Conservation (phyloP, 768 basidiomycete genomes). For the Suillus weaverae region DNA sequence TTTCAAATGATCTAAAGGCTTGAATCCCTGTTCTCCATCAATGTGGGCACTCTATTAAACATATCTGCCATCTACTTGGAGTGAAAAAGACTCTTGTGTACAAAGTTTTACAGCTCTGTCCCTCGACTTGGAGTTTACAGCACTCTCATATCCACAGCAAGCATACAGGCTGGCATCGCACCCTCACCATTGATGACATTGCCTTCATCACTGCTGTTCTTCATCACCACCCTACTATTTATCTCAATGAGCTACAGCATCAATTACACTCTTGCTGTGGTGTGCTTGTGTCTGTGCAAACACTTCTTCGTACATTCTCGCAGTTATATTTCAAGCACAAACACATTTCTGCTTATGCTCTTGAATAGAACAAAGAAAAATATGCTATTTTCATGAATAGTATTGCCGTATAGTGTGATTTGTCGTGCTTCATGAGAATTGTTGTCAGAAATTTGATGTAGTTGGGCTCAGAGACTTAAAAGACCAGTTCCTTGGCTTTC, state of each 20-base stretch:
- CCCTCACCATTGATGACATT: background rate
- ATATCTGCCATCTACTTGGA: slow-evolving; percentile 20
- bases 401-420: background rate
- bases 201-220: slow-evolving; percentile 1
- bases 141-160: too few relatives aligned
- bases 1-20: slow-evolving; percentile 17
- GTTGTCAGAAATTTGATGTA: too few relatives aligned
- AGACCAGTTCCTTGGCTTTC: too few relatives aligned
- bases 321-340: slow-evolving; percentile 14
- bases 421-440: too few relatives aligned
- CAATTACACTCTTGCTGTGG: background rate
- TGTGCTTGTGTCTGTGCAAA: slow-evolving; percentile 6
- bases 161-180: background rate
- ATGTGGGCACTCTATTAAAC: slow-evolving; percentile 14
- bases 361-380: background rate
- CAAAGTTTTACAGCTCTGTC: too few relatives aligned
- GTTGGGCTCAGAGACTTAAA: too few relatives aligned
- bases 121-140: too few relatives aligned
- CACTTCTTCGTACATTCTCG: slow-evolving; percentile 5
- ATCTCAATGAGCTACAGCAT: slow-evolving; percentile 15
- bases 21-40: slow-evolving; percentile 18
- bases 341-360: background rate
- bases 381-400: background rate
- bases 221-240: slow-evolving; percentile 1
- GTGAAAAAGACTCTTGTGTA: slow-evolving; percentile 16